Percentiles rank a stretch among this genome's conserved stretches.
Conservation (phyloP, 2,329 filamentous ascomycete species). For the Penicillium palitans region DNA sequence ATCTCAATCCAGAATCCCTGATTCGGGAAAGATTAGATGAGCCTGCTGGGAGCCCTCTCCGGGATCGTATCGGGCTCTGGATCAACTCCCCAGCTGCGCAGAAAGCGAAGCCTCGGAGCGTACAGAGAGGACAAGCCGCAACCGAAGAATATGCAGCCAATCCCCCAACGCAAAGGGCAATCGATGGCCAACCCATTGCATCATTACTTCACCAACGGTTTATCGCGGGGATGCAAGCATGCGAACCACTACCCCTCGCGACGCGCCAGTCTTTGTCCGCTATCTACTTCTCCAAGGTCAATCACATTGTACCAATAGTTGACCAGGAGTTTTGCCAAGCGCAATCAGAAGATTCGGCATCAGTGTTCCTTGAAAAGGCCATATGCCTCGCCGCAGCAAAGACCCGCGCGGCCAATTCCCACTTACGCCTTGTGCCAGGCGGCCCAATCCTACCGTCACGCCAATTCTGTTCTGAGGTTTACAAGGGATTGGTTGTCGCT, state of each 20-base stretch:
- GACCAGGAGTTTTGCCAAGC: conserved; percentile 31
- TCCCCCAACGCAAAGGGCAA: neutral
- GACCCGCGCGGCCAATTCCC: conserved; percentile 32
- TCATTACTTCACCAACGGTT: conserved; percentile 28
- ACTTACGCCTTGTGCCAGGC: conserved; percentile 33
- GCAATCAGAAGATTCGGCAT: conserved; percentile 28
- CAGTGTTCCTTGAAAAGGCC: conserved; percentile 41
- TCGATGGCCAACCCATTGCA: conserved; percentile 11
- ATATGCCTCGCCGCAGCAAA: conserved; percentile 46
- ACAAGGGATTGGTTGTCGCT: conserved; percentile 38
- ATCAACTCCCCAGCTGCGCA: conserved; percentile 27
- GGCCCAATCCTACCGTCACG: conserved; percentile 36
- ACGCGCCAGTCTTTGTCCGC: conserved; percentile 35
- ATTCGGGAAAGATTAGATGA: conserved; percentile 36
- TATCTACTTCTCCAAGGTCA: conserved; percentile 41
- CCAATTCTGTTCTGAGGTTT: conserved; percentile 41
- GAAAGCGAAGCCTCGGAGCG: conserved; percentile 7
- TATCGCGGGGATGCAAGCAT: conserved; percentile 29
- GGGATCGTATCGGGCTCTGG: conserved; percentile 37
- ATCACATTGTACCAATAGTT: conserved; percentile 41
- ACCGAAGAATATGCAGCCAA: neutral
- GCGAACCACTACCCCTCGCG: conserved; percentile 32
- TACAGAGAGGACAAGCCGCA: conserved; percentile 3
- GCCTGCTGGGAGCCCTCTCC: conserved; percentile 24
- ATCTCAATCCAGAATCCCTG: conserved; percentile 44